phyloP scores from a whole-genome alignment of 2,329 filamentous ascomycete genomes.

The Orbilia blumenaviensis region DNA sequence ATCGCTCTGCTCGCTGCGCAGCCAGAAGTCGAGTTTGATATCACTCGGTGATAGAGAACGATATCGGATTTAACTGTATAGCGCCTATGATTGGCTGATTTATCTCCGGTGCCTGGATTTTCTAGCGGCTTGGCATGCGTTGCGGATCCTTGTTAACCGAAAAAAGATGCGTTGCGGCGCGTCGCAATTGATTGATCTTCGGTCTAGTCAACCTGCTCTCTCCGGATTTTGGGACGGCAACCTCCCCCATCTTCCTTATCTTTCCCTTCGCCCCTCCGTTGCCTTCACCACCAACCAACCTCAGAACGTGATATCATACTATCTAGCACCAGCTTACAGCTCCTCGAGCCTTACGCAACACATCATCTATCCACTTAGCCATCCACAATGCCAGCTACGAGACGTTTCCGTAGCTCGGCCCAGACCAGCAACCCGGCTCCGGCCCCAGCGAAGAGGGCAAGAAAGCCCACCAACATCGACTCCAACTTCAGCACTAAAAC shows the following conservation, averaged over 20 bases:
- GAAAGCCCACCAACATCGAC: not conserved
- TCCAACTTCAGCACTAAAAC: not conserved
- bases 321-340: not conserved
- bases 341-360: not conserved
- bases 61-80: not conserved
- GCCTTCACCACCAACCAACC: not conserved
- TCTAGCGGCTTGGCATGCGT: slow-evolving; percentile 24
- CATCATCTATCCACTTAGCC: not conserved
- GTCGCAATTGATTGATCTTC: slow-evolving; percentile 22
- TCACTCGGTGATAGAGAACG: slow-evolving; percentile 25
- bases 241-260: slow-evolving; percentile 17
- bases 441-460: not conserved
- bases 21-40: not conserved
- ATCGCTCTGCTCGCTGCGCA: too few species aligned
- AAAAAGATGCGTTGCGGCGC: slow-evolving; percentile 9
- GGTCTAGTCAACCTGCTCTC: slow-evolving; percentile 11
- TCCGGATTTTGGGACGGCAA: not conserved
- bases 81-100: not conserved
- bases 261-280: slow-evolving; percentile 11
- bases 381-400: slow-evolving; percentile 4
- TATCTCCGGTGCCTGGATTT: slow-evolving; percentile 26
- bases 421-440: not conserved
- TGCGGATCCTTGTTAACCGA: slow-evolving; percentile 21
- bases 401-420: not conserved
- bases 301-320: not conserved